phyloP scores from a whole-genome alignment of 768 basidiomycete species.

The Leucosporidium creatinivorum region DNA sequence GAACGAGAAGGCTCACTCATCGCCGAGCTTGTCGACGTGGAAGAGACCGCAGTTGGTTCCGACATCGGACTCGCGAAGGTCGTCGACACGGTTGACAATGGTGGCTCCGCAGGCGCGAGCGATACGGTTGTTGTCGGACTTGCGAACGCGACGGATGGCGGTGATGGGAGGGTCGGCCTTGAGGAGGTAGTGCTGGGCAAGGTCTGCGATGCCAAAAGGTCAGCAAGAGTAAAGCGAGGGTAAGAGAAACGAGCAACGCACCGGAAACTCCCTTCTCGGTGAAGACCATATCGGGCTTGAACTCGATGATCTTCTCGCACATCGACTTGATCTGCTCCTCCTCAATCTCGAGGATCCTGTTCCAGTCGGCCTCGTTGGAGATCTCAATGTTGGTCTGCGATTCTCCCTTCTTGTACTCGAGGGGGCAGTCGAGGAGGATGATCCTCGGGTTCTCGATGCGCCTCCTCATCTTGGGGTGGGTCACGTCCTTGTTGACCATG shows the following conservation, averaged over 20 bases:
- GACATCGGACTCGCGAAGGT: conserved; percentile 82
- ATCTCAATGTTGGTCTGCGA: conserved; percentile 98
- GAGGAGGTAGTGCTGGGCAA: conserved; percentile 82
- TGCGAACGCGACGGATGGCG: conserved; percentile 93
- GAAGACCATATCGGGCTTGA: conserved; percentile 89
- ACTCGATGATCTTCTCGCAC: conserved; percentile 76
- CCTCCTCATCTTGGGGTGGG: conserved; percentile 91
- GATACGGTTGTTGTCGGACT: conserved; percentile 97
- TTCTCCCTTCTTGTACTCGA: conserved; percentile 99
- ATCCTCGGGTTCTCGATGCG: conserved; percentile 84
- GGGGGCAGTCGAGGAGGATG: conserved; percentile 70
- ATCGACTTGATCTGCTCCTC: conserved; percentile 91
- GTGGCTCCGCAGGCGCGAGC: conserved; percentile 92
- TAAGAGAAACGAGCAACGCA: conserved; percentile 43
- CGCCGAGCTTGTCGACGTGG: conserved; percentile 92
- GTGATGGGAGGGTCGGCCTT: conserved; percentile 68
- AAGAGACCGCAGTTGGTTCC: conserved; percentile 94
- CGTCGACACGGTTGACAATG: conserved; percentile 93
- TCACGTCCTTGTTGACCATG: conserved; percentile 98
- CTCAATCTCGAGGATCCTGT: conserved; percentile 82
- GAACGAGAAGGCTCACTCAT: conserved; percentile 54
- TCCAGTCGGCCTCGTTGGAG: conserved; percentile 87
- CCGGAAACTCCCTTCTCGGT: conserved; percentile 98
- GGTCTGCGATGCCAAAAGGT: conserved; percentile 50
- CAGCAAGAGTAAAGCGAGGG: neutral